Evolutionary conservation across 371 early-diverging fungal genomes (phyloP).

Genomic region (Rhizopus sp.): DNA sequence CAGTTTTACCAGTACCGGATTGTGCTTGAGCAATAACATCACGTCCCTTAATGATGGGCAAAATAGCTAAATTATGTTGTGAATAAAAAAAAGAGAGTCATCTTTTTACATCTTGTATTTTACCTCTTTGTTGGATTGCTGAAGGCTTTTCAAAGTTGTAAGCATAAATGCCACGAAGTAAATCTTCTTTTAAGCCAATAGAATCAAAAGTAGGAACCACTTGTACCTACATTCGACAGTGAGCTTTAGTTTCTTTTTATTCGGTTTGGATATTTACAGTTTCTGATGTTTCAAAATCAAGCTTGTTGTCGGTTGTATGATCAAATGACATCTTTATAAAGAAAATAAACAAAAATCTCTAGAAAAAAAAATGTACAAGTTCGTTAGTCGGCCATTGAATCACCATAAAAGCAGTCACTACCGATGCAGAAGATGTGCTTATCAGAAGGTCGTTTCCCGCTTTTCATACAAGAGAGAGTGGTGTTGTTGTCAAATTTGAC

Average conservation of each 20-base stretch:
- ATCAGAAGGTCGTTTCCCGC: too few relatives aligned
- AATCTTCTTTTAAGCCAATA: constrained; percentile 91
- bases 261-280: constrained; percentile 45
- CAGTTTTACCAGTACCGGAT: constrained; percentile 99
- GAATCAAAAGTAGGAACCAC: constrained; percentile 91
- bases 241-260: neutral
- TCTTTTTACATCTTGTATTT: neutral
- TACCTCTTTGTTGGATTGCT: constrained; percentile 94
- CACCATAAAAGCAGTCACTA: neutral
- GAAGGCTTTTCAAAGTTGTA: constrained; percentile 95
- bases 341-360: neutral
- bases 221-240: constrained; percentile 38
- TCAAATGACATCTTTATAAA: constrained; percentile 40
- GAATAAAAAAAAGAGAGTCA: neutral
- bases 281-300: constrained; percentile 68
- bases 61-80: constrained; percentile 70
- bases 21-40: constrained; percentile 99
- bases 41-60: constrained; percentile 88
- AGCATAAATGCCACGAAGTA: constrained; percentile 97
- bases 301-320: constrained; percentile 59
- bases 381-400: neutral
- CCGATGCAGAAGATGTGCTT: neutral
- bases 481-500: too few relatives aligned
- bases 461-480: too few relatives aligned
- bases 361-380: neutral